These are phyloP conservation scores for Chimonanthus salicifolius DNA, from an alignment of 164 flowering plant species.

Conservation along the genomic window DNA sequence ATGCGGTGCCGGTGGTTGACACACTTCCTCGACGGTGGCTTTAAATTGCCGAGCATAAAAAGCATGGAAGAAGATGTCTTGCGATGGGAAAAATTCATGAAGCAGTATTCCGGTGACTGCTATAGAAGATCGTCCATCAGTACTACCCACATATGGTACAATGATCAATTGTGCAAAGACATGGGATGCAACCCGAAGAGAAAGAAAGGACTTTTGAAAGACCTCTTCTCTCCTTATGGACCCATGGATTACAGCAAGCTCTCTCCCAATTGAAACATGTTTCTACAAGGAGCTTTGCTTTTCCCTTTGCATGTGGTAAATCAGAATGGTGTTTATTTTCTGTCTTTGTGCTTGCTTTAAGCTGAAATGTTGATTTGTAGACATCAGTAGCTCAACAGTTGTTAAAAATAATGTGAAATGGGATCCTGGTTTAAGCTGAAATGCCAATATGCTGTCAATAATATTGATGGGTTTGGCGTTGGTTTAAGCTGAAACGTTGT, in stretches of 20 bases:
- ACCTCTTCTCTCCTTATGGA: constrained; percentile 55
- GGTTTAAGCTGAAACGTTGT: too few relatives aligned
- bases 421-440: too few relatives aligned
- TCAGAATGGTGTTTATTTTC: too few relatives aligned
- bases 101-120: constrained; percentile 24
- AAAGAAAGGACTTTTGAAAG: constrained; percentile 50
- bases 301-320: neutral
- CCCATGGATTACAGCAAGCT: constrained; percentile 42
- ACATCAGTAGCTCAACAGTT: too few relatives aligned
- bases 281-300: neutral
- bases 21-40: constrained; percentile 22
- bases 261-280: neutral
- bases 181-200: constrained; percentile 62
- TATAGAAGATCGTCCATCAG: constrained; percentile 44
- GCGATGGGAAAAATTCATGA: constrained; percentile 46
- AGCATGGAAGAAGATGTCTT: constrained; percentile 48
- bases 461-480: too few relatives aligned
- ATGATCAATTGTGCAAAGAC: constrained; percentile 65
- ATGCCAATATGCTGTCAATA: too few relatives aligned
- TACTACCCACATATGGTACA: constrained; percentile 58
- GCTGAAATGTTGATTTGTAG: too few relatives aligned
- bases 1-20: constrained; percentile 54
- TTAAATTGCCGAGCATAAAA: constrained; percentile 37
- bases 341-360: too few relatives aligned
- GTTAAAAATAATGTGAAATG: too few relatives aligned